Conservation (phyloP, 441 rosid genomes). For the Adansonia rubrostipa region DNA sequence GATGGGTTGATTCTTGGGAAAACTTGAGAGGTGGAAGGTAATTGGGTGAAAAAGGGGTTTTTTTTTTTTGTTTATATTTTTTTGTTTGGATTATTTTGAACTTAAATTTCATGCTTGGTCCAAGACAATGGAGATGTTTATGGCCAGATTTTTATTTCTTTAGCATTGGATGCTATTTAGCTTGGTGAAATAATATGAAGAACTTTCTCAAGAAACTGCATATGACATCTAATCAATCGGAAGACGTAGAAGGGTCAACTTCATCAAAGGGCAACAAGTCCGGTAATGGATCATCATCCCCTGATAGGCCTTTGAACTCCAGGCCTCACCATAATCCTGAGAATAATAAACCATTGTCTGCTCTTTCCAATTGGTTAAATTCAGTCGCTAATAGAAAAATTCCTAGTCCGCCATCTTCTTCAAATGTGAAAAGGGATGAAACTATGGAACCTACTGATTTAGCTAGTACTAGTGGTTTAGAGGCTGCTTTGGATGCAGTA, state of each 20-base stretch:
- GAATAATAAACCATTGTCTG: conserved; percentile 66
- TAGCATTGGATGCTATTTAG: conserved; percentile 45
- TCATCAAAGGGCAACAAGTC: conserved; percentile 61
- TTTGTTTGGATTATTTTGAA: conserved; percentile 28
- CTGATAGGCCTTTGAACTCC: conserved; percentile 42
- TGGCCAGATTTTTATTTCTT: conserved; percentile 58
- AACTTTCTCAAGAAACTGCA: conserved; percentile 86
- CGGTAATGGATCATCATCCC: conserved; percentile 43
- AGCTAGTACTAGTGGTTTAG: conserved; percentile 44
- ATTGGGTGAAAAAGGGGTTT: conserved; percentile 15
- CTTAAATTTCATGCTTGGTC: conserved; percentile 62
- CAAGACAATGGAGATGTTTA: conserved; percentile 73
- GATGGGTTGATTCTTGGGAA: conserved; percentile 36
- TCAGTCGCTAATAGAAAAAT: conserved; percentile 68
- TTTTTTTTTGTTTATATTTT: conserved; percentile 22
- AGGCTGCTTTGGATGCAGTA: conserved; percentile 53
- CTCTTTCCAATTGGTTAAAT: conserved; percentile 82
- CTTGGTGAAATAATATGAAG: conserved; percentile 68
- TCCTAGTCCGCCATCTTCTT: conserved; percentile 78
- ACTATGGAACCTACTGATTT: conserved; percentile 55
- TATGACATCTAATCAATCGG: conserved; percentile 67
- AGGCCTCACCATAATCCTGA: conserved; percentile 51
- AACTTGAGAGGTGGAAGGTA: conserved; percentile 28
- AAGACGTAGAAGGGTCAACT: conserved; percentile 62
- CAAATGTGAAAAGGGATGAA: conserved; percentile 54